Conservation (phyloP, 805 yeast species). For the Nakazawaea siamensis region DNA sequence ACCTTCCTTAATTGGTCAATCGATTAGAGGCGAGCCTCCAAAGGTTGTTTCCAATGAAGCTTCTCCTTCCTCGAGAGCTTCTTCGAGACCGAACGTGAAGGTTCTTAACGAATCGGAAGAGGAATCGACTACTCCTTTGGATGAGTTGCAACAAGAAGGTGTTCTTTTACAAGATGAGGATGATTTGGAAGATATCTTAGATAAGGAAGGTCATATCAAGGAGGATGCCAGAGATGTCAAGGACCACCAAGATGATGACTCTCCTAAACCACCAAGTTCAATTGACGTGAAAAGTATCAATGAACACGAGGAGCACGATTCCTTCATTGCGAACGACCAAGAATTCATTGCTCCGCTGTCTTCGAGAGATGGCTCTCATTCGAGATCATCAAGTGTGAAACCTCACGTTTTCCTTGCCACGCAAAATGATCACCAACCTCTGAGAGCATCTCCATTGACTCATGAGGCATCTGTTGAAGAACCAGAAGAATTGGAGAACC, state of each 20-base stretch:
- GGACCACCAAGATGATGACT: slow-evolving; percentile 7
- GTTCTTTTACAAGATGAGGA: slow-evolving; percentile 53
- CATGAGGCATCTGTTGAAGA: slow-evolving; percentile 13
- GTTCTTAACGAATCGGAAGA: slow-evolving; percentile 32
- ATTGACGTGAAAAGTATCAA: slow-evolving; percentile 9
- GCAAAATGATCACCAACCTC: not conserved
- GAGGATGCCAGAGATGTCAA: slow-evolving; percentile 24
- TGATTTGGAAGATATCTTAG: slow-evolving; percentile 43
- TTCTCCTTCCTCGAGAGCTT: slow-evolving; percentile 12
- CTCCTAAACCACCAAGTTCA: slow-evolving; percentile 5
- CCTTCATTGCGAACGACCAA: slow-evolving; percentile 19
- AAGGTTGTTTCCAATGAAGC: not conserved
- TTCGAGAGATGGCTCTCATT: slow-evolving; percentile 11
- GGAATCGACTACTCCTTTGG: slow-evolving; percentile 20
- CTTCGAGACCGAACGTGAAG: slow-evolving; percentile 29
- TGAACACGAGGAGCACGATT: slow-evolving; percentile 7
- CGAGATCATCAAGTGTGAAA: slow-evolving; percentile 8
- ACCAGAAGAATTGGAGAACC: slow-evolving; percentile 10
- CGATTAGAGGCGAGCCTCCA: slow-evolving; percentile 30
- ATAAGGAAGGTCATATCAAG: slow-evolving; percentile 44
- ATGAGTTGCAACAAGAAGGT: slow-evolving; percentile 33
- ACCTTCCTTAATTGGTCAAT: slow-evolving; percentile 48
- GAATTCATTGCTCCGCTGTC: slow-evolving; percentile 27
- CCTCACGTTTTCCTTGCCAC: not conserved
- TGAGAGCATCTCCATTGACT: slow-evolving; percentile 7